Conservation (phyloP, 2,329 filamentous ascomycete genomes). For the Arthrobotrys sphaeroides region DNA sequence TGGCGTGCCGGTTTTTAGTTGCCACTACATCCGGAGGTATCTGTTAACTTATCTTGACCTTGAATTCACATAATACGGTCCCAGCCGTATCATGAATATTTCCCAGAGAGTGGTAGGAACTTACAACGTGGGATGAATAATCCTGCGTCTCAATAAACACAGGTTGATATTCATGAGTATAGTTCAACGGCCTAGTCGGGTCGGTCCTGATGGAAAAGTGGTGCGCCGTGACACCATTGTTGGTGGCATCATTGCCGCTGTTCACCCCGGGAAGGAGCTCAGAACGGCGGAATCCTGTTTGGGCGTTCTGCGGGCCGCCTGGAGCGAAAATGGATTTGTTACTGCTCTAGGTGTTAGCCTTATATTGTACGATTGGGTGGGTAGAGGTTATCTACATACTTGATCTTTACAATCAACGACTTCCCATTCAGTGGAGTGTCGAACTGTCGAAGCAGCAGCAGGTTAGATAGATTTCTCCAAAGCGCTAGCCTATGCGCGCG, state of each 20-base stretch:
- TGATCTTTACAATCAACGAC: constrained; percentile 68
- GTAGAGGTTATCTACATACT: constrained; percentile 56
- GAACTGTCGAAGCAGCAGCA: constrained; percentile 62
- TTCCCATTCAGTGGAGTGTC: constrained; percentile 62
- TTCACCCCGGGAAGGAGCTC: constrained; percentile 68
- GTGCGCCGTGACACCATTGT: constrained; percentile 69
- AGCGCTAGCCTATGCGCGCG: no score
- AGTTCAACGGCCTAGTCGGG: constrained; percentile 66
- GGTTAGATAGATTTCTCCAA: constrained; percentile 4
- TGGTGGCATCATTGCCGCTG: constrained; percentile 66
- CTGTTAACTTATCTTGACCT: no score
- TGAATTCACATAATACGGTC: no score
- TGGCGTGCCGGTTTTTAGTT: constrained; percentile 68
- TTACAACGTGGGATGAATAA: constrained; percentile 61
- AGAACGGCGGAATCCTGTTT: constrained; percentile 70
- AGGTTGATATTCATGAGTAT: constrained; percentile 71
- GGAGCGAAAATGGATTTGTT: constrained; percentile 71
- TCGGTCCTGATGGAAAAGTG: constrained; percentile 71
- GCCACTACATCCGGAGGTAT: constrained; percentile 55
- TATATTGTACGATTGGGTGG: background rate
- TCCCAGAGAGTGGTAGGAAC: background rate
- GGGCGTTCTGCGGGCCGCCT: constrained; percentile 61
- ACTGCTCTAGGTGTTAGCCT: constrained; percentile 23
- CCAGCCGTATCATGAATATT: background rate
- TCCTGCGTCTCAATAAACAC: constrained; percentile 62